phyloP scores from a whole-genome alignment of 148 eudicot genomes.

The Rhododendron vialii region DNA sequence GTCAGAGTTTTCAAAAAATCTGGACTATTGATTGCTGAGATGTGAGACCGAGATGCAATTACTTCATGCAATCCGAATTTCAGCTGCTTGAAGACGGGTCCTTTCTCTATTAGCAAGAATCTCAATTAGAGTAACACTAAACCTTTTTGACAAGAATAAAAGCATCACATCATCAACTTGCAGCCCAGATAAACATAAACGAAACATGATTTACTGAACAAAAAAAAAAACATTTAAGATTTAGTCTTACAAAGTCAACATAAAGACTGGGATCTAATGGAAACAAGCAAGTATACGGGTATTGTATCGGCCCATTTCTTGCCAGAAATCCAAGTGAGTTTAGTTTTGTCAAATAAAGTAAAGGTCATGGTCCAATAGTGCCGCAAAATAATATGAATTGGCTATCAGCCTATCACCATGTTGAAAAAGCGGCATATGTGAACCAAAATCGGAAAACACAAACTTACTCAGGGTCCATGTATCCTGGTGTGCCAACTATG shows the following conservation, averaged over 20 bases:
- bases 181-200: neutral
- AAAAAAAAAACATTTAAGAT: neutral
- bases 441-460: neutral
- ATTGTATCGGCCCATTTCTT: neutral
- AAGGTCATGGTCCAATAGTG: neutral
- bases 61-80: neutral
- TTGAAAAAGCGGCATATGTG: neutral
- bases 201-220: neutral
- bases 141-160: neutral
- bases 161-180: neutral
- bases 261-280: neutral
- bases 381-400: neutral
- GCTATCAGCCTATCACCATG: neutral
- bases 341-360: neutral
- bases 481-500: conserved; percentile 3
- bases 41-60: neutral
- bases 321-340: neutral
- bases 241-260: neutral
- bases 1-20: too few relatives aligned
- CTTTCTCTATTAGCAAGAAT: neutral
- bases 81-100: neutral
- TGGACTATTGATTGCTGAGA: neutral
- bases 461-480: conserved; percentile 8
- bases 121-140: neutral
- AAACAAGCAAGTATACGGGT: neutral